Conservation (phyloP, 140 eudicot species). For the Ambrosia hybrid region DNA sequence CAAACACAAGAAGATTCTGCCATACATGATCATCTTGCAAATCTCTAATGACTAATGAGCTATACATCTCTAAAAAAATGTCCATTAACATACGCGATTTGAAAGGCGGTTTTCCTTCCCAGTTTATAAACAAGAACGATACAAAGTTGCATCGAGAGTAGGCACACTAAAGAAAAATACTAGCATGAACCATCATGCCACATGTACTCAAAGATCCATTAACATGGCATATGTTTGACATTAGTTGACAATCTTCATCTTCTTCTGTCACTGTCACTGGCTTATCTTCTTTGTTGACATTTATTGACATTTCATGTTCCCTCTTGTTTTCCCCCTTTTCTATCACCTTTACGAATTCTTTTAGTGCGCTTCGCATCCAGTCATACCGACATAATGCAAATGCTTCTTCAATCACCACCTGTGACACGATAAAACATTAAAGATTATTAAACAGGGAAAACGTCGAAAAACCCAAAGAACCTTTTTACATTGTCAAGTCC, state of each 20-base stretch:
- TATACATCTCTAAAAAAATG: conserved; percentile 22
- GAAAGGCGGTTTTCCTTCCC: conserved; percentile 9
- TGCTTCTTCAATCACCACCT: conserved; percentile 54
- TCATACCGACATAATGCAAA: conserved; percentile 56
- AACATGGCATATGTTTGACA: conserved; percentile 40
- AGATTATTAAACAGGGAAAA: too few species aligned
- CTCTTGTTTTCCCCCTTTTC: conserved; percentile 21
- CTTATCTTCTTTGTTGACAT: conserved; percentile 14
- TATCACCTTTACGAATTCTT: conserved; percentile 34
- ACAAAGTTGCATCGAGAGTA: not conserved
- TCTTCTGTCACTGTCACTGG: conserved; percentile 15
- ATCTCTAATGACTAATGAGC: conserved; percentile 25
- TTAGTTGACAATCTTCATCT: conserved; percentile 41
- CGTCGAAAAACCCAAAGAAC: not conserved
- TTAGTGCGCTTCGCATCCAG: conserved; percentile 65
- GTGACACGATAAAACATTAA: conserved; percentile 6
- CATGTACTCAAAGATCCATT: conserved; percentile 29
- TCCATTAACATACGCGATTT: conserved; percentile 12
- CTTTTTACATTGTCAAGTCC: too few species aligned
- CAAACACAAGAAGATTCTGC: conserved; percentile 19
- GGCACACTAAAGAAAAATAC: conserved; percentile 29
- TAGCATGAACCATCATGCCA: conserved; percentile 41
- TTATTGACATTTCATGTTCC: conserved; percentile 16
- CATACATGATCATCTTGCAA: conserved; percentile 19
- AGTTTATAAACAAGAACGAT: conserved; percentile 8